Conservation (phyloP, 2,329 filamentous ascomycete genomes). For the Aspergillus pseudoviridinutans region DNA sequence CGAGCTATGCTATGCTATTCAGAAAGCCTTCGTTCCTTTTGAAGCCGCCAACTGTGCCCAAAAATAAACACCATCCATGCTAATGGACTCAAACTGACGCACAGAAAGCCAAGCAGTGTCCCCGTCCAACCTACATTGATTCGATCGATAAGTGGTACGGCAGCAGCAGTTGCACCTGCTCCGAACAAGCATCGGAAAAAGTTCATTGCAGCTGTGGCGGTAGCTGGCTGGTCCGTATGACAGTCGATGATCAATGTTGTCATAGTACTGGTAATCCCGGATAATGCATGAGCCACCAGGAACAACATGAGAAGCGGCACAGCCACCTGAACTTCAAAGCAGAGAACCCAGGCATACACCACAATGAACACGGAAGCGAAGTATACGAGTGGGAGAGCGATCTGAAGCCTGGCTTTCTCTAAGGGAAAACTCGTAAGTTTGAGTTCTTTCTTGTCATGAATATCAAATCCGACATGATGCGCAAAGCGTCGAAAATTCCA, state of each 20-base stretch:
- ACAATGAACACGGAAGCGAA: neutral
- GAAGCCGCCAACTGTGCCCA: neutral
- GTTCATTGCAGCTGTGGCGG: constrained; percentile 19
- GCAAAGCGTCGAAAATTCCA: constrained; percentile 10
- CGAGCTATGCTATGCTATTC: neutral
- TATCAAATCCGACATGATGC: neutral
- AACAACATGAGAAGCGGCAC: constrained; percentile 19
- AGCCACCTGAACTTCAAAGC: constrained; percentile 10
- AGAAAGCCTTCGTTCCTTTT: neutral
- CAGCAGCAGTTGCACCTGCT: constrained; percentile 17
- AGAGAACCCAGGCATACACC: constrained; percentile 12
- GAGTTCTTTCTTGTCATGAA: constrained; percentile 3
- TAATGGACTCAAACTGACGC: neutral
- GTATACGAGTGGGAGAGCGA: constrained; percentile 3
- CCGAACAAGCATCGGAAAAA: constrained; percentile 12
- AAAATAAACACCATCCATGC: neutral
- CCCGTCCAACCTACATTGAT: constrained; percentile 20
- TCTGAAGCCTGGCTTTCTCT: constrained; percentile 10
- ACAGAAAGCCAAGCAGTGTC: constrained; percentile 1
- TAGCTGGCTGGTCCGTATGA: constrained; percentile 12
- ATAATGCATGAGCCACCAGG: constrained; percentile 8
- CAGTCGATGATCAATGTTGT: constrained; percentile 19
- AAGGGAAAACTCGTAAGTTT: constrained; percentile 7
- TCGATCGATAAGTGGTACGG: constrained; percentile 15
- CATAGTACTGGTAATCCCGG: constrained; percentile 9